Evolutionary conservation across 495 filamentous ascomycete species (phyloP).

Genomic region (Bryoglossum gracile): DNA sequence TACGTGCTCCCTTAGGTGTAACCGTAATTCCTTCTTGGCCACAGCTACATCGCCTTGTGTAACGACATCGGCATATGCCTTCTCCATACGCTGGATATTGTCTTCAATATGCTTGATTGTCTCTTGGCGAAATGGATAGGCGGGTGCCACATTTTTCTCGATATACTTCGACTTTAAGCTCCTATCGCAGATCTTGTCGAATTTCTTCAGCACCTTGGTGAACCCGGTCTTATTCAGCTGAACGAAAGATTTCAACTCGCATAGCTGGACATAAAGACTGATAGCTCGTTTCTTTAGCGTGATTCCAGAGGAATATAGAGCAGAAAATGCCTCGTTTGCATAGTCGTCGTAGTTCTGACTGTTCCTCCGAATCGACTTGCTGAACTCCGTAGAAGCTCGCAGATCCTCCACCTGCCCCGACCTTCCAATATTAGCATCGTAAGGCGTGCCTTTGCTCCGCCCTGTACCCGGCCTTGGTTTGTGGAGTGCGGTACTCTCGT

Average conservation of each 20-base stretch:
- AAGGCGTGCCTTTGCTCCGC: slow-evolving; percentile 31
- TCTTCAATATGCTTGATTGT: slow-evolving; percentile 65
- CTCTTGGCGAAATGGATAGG: slow-evolving; percentile 65
- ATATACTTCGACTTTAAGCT: slow-evolving; percentile 71
- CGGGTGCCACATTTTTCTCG: slow-evolving; percentile 56
- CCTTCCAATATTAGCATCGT: slow-evolving; percentile 24
- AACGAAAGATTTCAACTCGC: slow-evolving; percentile 90
- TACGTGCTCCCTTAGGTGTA: slow-evolving; percentile 93
- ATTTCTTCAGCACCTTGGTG: slow-evolving; percentile 94
- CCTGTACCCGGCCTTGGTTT: slow-evolving; percentile 28
- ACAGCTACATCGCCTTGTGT: slow-evolving; percentile 67
- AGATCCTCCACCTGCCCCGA: slow-evolving; percentile 45
- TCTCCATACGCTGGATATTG: slow-evolving; percentile 64
- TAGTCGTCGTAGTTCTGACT: slow-evolving; percentile 64
- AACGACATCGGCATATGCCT: slow-evolving; percentile 70
- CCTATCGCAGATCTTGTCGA: slow-evolving; percentile 89
- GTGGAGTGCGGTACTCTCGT: slow-evolving; percentile 52
- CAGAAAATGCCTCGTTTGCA: slow-evolving; percentile 59
- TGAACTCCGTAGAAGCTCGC: slow-evolving; percentile 46
- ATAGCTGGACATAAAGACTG: slow-evolving; percentile 84
- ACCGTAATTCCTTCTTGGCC: slow-evolving; percentile 76
- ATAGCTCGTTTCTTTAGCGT: slow-evolving; percentile 86
- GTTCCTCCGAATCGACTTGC: slow-evolving; percentile 34
- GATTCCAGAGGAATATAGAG: slow-evolving; percentile 71
- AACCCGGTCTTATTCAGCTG: slow-evolving; percentile 97